Base-by-base conservation (phyloP, 2,329 filamentous ascomycete species). In the Metarhizium rileyi region DNA sequence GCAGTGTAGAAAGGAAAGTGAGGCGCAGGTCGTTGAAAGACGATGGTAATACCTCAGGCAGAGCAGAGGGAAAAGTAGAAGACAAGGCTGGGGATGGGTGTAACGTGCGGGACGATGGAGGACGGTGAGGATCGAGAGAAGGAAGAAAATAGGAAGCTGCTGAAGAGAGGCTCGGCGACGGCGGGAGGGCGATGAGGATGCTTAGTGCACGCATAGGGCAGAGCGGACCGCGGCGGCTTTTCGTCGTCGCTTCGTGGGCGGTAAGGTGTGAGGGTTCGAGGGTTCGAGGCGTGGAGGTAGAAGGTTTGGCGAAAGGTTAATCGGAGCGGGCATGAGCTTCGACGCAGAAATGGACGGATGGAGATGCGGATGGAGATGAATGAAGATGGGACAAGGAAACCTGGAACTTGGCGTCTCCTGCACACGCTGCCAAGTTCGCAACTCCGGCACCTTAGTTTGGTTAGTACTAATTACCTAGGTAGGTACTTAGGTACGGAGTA, bases 91-190 rank as follows among this genome's bases (percentile, higher is more conserved):
- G 14, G 33, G 36, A 10, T 18, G 49, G 36, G 12, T 18, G 49
- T 20, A 28, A 18, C 30, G 28, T 18, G 28, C 20, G 18, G n/a
- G 16, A 20, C 7, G 35, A 25, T 48, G 44, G 25, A 25, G 16
- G 47, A n/a, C 22, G 27, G 30, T 27, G 14, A 42, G 27, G 43
- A 41, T 16, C 16, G n/a, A 20, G n/a, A 14, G 16, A 40, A 20
- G 7, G 27, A 41, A 43, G 25, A 43, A 22, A 20, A 47, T n/a
- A 23, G 35, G 22, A 50, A 44, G 46, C 51, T 53, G 51, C 51
- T 53, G 51, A 46, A 50, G 51, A 50, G 48, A 53, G 30, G 51
- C 51, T 53, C 51, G 51, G 50, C 47, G 43, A 42, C 35, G 38
- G 30, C 12, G 27, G 27, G 40, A 48, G 44, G 35, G 18, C 44